A percentile compares a stretch with the other conserved stretches of the same genome.
These are phyloP conservation scores for Leishmania gerbilli DNA, from an alignment of 208 protist genomes.

Conservation along the genomic window DNA sequence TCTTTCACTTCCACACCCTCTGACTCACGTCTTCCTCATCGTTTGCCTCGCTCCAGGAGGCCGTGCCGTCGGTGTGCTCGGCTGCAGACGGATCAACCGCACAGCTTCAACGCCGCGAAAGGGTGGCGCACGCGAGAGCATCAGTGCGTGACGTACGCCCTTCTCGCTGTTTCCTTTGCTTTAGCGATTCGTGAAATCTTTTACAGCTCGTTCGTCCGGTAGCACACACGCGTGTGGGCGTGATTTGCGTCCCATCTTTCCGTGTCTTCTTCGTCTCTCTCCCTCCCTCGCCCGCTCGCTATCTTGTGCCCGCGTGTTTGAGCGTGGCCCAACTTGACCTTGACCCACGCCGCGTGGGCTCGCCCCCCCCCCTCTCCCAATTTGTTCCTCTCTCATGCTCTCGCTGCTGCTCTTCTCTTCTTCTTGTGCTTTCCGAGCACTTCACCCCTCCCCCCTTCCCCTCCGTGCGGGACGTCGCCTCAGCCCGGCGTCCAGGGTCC, in stretches of 20 bases:
- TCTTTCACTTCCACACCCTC: neutral
- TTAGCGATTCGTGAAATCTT: neutral
- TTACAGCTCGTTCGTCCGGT: neutral
- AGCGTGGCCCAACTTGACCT: neutral
- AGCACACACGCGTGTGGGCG: neutral
- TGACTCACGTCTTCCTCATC: neutral
- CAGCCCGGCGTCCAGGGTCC: neutral
- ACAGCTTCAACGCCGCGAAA: neutral
- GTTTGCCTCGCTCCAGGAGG: neutral
- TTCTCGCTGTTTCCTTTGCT: neutral
- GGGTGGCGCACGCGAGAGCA: neutral
- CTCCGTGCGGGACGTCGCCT: neutral
- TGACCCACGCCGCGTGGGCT: neutral
- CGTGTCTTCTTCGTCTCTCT: neutral
- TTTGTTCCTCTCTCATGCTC: too few species aligned
- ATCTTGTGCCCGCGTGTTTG: neutral
- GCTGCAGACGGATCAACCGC: neutral
- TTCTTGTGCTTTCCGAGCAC: neutral
- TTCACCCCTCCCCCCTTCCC: neutral
- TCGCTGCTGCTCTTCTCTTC: neutral
- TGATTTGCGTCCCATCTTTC: neutral
- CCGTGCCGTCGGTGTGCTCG: neutral
- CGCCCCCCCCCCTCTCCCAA: neutral
- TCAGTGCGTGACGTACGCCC: neutral
- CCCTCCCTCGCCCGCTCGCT: neutral